A percentile compares a stretch with the other conserved stretches of the same genome.
These are phyloP conservation scores for Phytopythium oedochilum DNA, from an alignment of 352 stramenopile species.

Conservation along the genomic window DNA sequence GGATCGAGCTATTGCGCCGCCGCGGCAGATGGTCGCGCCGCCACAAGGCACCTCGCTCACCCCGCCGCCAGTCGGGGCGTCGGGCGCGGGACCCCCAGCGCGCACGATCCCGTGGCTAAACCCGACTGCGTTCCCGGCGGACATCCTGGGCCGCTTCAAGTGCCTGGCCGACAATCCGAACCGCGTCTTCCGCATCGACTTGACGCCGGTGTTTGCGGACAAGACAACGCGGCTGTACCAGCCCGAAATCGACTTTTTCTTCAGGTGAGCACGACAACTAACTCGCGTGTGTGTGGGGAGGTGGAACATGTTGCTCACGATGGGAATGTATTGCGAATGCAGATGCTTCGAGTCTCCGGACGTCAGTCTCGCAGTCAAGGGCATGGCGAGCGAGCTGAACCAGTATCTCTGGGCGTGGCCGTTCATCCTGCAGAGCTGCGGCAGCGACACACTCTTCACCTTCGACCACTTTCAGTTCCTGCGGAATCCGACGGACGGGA, in stretches of 20 bases:
- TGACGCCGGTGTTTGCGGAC: slow-evolving; percentile 47
- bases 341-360: slow-evolving; percentile 75
- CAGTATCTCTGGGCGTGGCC: slow-evolving; percentile 81
- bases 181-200: slow-evolving; percentile 58
- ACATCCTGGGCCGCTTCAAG: slow-evolving; percentile 50
- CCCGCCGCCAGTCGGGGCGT: neutral
- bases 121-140: slow-evolving; percentile 34
- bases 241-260: slow-evolving; percentile 64
- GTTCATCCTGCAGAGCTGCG: slow-evolving; percentile 76
- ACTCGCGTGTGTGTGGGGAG: neutral
- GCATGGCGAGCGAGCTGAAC: slow-evolving; percentile 75
- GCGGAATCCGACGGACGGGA: slow-evolving; percentile 32
- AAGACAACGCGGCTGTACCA: slow-evolving; percentile 47
- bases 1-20: neutral
- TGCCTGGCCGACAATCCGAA: slow-evolving; percentile 55
- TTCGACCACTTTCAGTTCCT: slow-evolving; percentile 82
- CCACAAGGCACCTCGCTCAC: neutral
- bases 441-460: slow-evolving; percentile 56
- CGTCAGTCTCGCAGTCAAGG: slow-evolving; percentile 73
- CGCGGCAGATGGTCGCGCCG: neutral
- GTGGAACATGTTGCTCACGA: neutral
- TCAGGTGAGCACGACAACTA: slow-evolving; percentile 13
- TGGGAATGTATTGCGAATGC: slow-evolving; percentile 1
- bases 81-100: slow-evolving; percentile 10
- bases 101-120: slow-evolving; percentile 55